Conservation (phyloP, 1,139 yeast species). For the Groenewaldozyma auringiensis region DNA sequence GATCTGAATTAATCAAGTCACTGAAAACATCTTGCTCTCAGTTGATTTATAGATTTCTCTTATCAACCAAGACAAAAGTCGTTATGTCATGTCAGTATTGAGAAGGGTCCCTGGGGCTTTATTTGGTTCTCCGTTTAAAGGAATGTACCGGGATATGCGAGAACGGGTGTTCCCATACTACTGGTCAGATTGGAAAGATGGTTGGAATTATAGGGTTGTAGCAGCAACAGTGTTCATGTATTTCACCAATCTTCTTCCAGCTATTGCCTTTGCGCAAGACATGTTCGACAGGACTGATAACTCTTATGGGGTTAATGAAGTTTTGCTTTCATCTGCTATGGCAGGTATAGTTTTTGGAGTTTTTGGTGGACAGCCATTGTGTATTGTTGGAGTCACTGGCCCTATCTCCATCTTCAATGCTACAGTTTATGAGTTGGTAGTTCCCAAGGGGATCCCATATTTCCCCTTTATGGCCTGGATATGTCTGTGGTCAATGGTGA, state of each 20-base stretch:
- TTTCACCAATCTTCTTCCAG: slow-evolving; percentile 85
- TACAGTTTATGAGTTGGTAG: slow-evolving; percentile 76
- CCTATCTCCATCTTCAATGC: slow-evolving; percentile 88
- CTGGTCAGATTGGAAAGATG: slow-evolving; percentile 71
- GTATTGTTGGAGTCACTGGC: slow-evolving; percentile 94
- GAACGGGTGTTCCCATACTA: slow-evolving; percentile 56
- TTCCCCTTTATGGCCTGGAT: slow-evolving; percentile 97
- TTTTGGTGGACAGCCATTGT: slow-evolving; percentile 81
- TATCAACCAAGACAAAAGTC: neutral
- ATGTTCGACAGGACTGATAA: slow-evolving; percentile 83
- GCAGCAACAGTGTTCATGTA: slow-evolving; percentile 79
- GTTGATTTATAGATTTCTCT: neutral
- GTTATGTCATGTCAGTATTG: neutral
- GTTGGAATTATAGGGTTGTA: slow-evolving; percentile 76
- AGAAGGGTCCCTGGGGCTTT: slow-evolving; percentile 3
- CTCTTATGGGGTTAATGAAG: slow-evolving; percentile 87
- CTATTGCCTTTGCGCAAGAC: slow-evolving; percentile 94
- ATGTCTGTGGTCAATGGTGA: slow-evolving; percentile 81
- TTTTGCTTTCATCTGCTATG: slow-evolving; percentile 71
- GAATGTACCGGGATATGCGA: slow-evolving; percentile 49
- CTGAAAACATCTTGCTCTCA: neutral
- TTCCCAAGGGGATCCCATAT: slow-evolving; percentile 56
- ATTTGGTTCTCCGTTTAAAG: slow-evolving; percentile 41
- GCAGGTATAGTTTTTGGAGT: slow-evolving; percentile 87
- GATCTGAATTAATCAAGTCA: too few species aligned